Evolutionary conservation across 345 rosid species (phyloP).

Genomic region (Euphorbia pulcherrima): DNA sequence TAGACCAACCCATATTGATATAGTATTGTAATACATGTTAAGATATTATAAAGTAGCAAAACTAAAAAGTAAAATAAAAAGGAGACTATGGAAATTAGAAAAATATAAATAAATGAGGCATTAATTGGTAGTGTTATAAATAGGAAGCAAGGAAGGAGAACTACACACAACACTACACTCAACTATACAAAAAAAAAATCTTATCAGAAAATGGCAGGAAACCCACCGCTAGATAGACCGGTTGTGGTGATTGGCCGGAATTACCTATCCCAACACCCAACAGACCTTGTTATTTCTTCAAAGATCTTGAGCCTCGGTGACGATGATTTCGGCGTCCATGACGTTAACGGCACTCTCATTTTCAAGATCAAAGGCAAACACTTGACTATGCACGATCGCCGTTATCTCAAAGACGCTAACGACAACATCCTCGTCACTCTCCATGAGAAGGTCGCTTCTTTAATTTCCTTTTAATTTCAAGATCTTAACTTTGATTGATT

Average conservation of each 20-base stretch:
- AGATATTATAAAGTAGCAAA: too few relatives aligned
- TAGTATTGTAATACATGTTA: too few relatives aligned
- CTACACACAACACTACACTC: too few relatives aligned
- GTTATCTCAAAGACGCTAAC: constrained; percentile 26
- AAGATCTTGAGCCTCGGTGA: constrained; percentile 24
- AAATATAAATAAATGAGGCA: too few relatives aligned
- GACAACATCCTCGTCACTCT: constrained; percentile 28
- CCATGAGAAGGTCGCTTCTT: constrained; percentile 16
- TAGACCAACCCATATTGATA: too few relatives aligned
- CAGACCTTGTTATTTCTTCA: constrained; percentile 27
- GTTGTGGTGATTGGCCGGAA: constrained; percentile 29
- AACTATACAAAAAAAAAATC: too few relatives aligned
- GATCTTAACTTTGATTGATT: too few relatives aligned
- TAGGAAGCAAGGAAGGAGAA: too few relatives aligned
- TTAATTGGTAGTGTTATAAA: too few relatives aligned
- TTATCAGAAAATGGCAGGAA: neutral
- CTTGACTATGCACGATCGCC: constrained; percentile 26
- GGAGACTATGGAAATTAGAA: too few relatives aligned
- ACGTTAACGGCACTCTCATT: constrained; percentile 20
- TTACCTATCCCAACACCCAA: constrained; percentile 23
- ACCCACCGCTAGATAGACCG: constrained; percentile 16
- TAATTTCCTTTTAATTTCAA: neutral
- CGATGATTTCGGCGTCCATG: constrained; percentile 22
- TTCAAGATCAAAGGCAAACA: constrained; percentile 27
- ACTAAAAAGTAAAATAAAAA: too few relatives aligned